Evolutionary conservation across 371 early-diverging fungal species (phyloP), one percentile per base, ranked within the genome.

Genomic region (Mucor racemosus): DNA sequence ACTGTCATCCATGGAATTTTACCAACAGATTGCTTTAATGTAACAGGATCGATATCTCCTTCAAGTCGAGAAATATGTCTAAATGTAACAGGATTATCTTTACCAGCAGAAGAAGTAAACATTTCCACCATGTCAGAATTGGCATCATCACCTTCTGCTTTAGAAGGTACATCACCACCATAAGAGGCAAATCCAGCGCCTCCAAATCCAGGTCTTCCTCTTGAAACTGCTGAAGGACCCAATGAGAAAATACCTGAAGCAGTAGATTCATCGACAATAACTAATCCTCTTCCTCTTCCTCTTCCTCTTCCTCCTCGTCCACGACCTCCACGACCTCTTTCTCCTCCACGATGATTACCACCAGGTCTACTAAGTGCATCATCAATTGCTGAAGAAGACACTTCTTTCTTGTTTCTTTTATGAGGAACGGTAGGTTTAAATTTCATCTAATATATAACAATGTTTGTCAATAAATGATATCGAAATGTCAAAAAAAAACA

Each of bases 171-270:
- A 58, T 79, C 77, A 34, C 80, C 78, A 48, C 78, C 74, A 53
- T 68, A 76, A 2, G 72, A 69, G 10, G 75, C 77, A 62, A 67
- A 79, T 17, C 72, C 73, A 39, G 77, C 78, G 14, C 75, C 76
- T 3, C 76, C 71, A 48, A 26, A 57, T 10, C 64, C 68, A 26
- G 65, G 62, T 5, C 72, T 46, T 31, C 62, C 54, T 58, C 65
- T 40, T 19, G 67, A 66, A 4, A 58, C 58, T 11, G 78, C 78
- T 4, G 90, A 85, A 9, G 90, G 90, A 55, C 90, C 90, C 3
- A 90, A 74, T 9, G 90, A 87, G 66, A 90, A 90, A 39, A 89
- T 85, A 69, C 90, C 90, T 6, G 89, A 88, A 11, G 90, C 90
- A 8, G 82, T 83, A 15, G 75, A 65, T 46, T 76, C 73, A 36